Evolutionary conservation across 208 protist genomes (phyloP).

Genomic region (Kentomonas sorsogonicus): DNA sequence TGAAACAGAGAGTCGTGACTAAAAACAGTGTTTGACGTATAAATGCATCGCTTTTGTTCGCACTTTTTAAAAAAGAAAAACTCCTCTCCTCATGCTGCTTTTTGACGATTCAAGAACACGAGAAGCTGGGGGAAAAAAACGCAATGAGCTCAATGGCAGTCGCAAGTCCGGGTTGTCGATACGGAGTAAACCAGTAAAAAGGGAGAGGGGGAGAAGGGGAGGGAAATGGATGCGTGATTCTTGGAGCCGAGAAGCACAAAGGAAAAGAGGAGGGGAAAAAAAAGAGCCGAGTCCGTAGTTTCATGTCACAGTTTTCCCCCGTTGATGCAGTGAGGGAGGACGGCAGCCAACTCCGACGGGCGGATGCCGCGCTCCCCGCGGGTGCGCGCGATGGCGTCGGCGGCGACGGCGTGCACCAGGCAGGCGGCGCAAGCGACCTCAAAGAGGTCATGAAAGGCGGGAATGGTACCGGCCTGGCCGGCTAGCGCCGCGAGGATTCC

Average conservation of each 20-base stretch:
- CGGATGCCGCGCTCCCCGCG: constrained; percentile 57
- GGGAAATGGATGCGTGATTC: not conserved
- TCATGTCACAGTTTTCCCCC: constrained; percentile 5
- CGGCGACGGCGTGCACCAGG: constrained; percentile 60
- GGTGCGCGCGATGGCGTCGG: constrained; percentile 24
- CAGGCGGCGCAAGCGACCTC: constrained; percentile 45
- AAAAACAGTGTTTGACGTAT: too few relatives aligned
- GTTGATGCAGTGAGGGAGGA: constrained; percentile 45
- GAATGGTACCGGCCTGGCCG: constrained; percentile 20
- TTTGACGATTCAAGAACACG: too few relatives aligned
- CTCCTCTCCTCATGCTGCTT: too few relatives aligned
- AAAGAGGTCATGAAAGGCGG: constrained; percentile 16
- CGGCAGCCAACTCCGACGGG: constrained; percentile 52
- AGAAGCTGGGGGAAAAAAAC: too few relatives aligned
- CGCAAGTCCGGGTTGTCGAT: too few relatives aligned
- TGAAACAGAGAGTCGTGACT: too few relatives aligned
- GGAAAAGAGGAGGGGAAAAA: not conserved
- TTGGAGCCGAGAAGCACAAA: not conserved
- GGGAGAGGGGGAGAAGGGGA: constrained; percentile 9
- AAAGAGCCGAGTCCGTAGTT: not conserved
- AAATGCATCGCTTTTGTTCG: too few relatives aligned
- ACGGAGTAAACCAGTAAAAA: not conserved
- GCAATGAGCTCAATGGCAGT: too few relatives aligned
- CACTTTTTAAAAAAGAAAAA: too few relatives aligned
- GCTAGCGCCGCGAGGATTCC: constrained; percentile 52